Evolutionary conservation across 306 rosid genomes (phyloP).

Genomic region (Trifolium pratense): DNA sequence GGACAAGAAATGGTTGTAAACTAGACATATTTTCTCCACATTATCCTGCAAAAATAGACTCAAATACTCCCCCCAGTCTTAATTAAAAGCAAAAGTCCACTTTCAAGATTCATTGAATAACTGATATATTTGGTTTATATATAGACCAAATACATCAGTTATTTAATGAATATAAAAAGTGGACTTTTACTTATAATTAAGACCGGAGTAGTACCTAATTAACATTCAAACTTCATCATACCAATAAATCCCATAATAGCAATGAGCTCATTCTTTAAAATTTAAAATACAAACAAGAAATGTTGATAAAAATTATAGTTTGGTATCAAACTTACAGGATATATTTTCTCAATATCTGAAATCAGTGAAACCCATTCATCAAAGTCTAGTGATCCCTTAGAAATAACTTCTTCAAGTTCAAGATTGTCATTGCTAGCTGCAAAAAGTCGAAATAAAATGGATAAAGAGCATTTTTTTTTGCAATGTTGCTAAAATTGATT

Average conservation of each 20-base stretch:
- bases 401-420: slow-evolving; percentile 49
- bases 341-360: slow-evolving; percentile 58
- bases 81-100: no score
- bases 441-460: slow-evolving; percentile 26
- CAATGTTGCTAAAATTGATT: slow-evolving; percentile 26
- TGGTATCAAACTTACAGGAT: slow-evolving; percentile 59
- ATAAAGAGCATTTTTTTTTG: slow-evolving; percentile 22
- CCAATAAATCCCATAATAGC: slow-evolving; percentile 35
- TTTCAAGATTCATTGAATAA: no score
- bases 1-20: slow-evolving; percentile 73
- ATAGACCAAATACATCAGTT: no score
- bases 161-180: no score
- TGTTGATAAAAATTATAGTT: slow-evolving; percentile 17
- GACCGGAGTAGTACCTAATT: not conserved
- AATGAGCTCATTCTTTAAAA: not conserved
- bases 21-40: slow-evolving; percentile 58
- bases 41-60: slow-evolving; percentile 64
- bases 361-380: slow-evolving; percentile 73
- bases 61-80: not conserved
- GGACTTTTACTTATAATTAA: no score
- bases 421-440: slow-evolving; percentile 60
- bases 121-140: no score
- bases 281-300: slow-evolving; percentile 19
- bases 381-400: slow-evolving; percentile 57
- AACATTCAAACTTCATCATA: slow-evolving; percentile 29